These are phyloP conservation scores for Mediolabrus comicus DNA, from an alignment of 108 stramenopile species.

Conservation along the genomic window DNA sequence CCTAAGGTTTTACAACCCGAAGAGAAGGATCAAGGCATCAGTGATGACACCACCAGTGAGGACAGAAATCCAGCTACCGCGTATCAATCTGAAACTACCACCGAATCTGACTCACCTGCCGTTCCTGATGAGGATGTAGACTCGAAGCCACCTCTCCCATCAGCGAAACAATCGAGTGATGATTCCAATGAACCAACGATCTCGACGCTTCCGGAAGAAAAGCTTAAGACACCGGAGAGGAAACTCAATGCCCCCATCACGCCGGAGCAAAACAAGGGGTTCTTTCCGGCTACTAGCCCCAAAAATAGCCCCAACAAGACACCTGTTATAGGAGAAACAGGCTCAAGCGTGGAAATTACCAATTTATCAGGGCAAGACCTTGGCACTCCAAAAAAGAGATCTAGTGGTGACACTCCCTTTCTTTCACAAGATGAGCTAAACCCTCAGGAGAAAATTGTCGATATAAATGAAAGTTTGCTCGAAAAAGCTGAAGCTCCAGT, in stretches of 20 bases:
- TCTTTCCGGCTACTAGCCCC: no score
- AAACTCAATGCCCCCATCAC: background rate
- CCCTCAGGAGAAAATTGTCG: background rate
- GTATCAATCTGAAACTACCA: slow-evolving; percentile 25
- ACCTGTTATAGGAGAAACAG: background rate
- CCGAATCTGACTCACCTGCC: slow-evolving; percentile 16
- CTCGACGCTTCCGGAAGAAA: background rate
- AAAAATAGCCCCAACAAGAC: no score
- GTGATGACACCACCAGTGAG: slow-evolving; percentile 15
- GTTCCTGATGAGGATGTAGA: slow-evolving; percentile 18
- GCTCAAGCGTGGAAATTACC: slow-evolving; percentile 1
- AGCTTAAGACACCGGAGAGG: background rate
- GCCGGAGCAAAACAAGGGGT: no score
- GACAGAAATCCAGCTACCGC: slow-evolving; percentile 33
- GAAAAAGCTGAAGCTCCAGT: background rate
- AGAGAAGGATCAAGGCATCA: slow-evolving; percentile 5
- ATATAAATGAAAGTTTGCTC: background rate
- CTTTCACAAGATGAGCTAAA: background rate
- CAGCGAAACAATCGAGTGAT: background rate
- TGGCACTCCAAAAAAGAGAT: slow-evolving; percentile 6
- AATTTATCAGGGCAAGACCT: slow-evolving; percentile 13
- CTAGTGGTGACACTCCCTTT: slow-evolving; percentile 1
- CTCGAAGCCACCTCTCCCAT: background rate
- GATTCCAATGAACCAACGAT: background rate
- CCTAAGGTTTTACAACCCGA: background rate